Evolutionary conservation across 78 protist genomes (phyloP).

Genomic region (Speleostelium caveatum): DNA sequence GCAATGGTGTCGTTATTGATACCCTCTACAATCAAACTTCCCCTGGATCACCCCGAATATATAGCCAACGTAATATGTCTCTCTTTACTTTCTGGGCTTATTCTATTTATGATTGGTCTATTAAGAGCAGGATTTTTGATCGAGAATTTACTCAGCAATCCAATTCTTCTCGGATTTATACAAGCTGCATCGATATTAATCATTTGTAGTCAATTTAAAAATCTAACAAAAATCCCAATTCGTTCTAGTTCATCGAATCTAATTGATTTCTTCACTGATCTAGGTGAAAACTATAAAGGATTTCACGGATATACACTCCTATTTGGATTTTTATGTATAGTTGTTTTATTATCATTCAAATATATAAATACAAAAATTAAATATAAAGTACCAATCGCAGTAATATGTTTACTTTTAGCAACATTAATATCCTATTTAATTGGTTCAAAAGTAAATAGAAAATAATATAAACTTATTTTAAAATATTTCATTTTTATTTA

Average conservation of each 20-base stretch:
- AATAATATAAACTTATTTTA: background rate
- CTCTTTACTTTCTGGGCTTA: constrained; percentile 54
- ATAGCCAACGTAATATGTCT: constrained; percentile 5
- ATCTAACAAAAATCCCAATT: constrained; percentile 41
- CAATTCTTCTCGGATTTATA: constrained; percentile 65
- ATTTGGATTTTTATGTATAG: constrained; percentile 34
- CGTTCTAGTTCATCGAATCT: constrained; percentile 19
- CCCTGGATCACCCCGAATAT: constrained; percentile 6
- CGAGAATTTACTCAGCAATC: constrained; percentile 62
- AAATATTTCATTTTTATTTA: background rate
- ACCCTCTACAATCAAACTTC: constrained; percentile 18
- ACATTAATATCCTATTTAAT: constrained; percentile 30
- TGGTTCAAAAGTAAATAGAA: constrained; percentile 5
- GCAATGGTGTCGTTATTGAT: constrained; percentile 79
- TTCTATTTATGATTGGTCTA: constrained; percentile 43
- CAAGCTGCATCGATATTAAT: constrained; percentile 66
- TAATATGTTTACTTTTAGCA: constrained; percentile 14
- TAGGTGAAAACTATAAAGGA: background rate
- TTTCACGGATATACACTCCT: constrained; percentile 53
- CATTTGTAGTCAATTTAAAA: constrained; percentile 55
- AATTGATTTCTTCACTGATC: background rate
- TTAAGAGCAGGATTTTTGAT: constrained; percentile 53
- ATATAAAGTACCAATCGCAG: constrained; percentile 67
- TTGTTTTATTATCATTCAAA: background rate
- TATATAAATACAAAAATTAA: constrained; percentile 32